Evolutionary conservation across 2,329 filamentous ascomycete species (phyloP), one percentile per base, ranked within the genome.

Genomic region (Ceratocystis papillata): DNA sequence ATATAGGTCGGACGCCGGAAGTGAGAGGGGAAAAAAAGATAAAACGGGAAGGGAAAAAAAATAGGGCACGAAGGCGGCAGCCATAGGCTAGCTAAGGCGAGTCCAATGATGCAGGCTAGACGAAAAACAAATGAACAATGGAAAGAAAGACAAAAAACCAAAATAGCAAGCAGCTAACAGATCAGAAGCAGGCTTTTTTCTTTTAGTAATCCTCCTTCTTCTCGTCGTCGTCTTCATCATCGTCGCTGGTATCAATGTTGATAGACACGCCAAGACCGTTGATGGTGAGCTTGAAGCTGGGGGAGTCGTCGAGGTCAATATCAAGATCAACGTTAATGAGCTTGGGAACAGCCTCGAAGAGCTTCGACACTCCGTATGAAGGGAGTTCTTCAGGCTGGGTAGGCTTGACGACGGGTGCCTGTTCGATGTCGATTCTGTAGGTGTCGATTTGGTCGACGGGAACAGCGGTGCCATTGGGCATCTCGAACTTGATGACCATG

Each of bases 321-420:
- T 71, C 67, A 57, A 78, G 74, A 64, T 74, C 71, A 20, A 76
- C 70, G 62, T 73, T 69, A 7, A 77, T 67, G 3, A 71, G 70
- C n/a, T 66, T 67, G 33, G 70, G 67, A 65, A 75, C 70, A 5
- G 62, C 55, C 4, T 65, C 60, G 45, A 68, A 68, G 46, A 65
- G 30, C 28, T 66, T 37, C 10, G 46, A 46, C 37, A 67, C 53
- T 22, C 68, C 68, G 44, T 65, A 69, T 33, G 45, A 17, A 8
- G 68, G 68, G 10, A 69, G 65, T 59, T 67, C 66, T 41, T 63
- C 57, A 8, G 59, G 53, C 44, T 25, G 37, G 3, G 44, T 37
- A n/a, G 65, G 66, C 63, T 68, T 65, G 65, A 68, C 67, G 20
- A 68, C 57, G 15, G 66, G 53, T 15, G 66, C 66, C 65, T 68